These are phyloP conservation scores for Boletus vermiculosoides DNA, from an alignment of 768 basidiomycete genomes.

Conservation along the genomic window DNA sequence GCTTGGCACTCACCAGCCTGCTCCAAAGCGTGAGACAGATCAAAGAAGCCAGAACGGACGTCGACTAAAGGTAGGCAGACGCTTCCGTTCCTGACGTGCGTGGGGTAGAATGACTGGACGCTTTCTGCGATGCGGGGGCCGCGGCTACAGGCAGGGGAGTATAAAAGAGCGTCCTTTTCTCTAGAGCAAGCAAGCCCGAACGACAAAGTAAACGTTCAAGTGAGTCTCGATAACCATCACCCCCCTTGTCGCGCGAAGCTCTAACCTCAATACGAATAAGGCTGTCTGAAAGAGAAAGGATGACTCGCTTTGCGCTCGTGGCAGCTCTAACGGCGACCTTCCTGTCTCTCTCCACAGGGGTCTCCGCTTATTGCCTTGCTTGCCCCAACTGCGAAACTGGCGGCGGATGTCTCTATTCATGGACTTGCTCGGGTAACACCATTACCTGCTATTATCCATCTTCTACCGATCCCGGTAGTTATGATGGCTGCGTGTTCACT, in stretches of 20 bases:
- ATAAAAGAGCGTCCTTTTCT: background rate
- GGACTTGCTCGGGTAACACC: slow-evolving; percentile 3
- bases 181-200: background rate
- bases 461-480: background rate
- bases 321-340: background rate
- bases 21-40: too few relatives aligned
- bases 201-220: background rate
- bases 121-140: background rate
- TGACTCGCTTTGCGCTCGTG: background rate
- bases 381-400: slow-evolving; percentile 2
- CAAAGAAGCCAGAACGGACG: too few relatives aligned
- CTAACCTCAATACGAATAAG: background rate
- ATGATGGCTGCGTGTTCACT: slow-evolving; percentile 1
- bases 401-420: slow-evolving; percentile 5
- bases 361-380: background rate
- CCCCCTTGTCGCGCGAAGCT: background rate
- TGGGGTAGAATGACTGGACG: too few relatives aligned
- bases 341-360: background rate
- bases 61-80: too few relatives aligned
- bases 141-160: background rate
- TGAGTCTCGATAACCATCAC: background rate
- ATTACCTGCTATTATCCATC: slow-evolving; percentile 11
- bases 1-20: too few relatives aligned
- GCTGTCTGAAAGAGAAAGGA: background rate
- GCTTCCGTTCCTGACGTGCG: too few relatives aligned